Evolutionary conservation across 352 stramenopile genomes (phyloP).

Genomic region (Globisporangium viniferum): DNA sequence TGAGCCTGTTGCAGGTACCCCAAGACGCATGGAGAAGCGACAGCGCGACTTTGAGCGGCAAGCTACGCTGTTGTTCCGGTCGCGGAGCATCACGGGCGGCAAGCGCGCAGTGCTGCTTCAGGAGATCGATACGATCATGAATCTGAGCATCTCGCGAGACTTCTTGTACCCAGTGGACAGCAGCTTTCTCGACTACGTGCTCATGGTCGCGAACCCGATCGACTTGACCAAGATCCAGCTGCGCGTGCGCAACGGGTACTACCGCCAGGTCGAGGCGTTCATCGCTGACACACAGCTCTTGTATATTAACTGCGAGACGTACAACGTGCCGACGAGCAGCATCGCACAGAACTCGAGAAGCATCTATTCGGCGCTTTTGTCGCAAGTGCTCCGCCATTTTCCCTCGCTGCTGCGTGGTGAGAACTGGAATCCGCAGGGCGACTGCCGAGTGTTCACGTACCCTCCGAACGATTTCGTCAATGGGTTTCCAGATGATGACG

Average conservation of each 20-base stretch:
- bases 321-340: slow-evolving; percentile 75
- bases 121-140: slow-evolving; percentile 59
- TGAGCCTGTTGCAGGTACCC: slow-evolving; percentile 35
- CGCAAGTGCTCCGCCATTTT: slow-evolving; percentile 61
- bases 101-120: slow-evolving; percentile 51
- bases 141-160: slow-evolving; percentile 66
- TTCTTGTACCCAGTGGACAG: slow-evolving; percentile 81
- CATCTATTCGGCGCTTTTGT: slow-evolving; percentile 55
- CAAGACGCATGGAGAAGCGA: slow-evolving; percentile 41
- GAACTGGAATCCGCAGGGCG: slow-evolving; percentile 21
- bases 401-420: slow-evolving; percentile 37
- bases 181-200: slow-evolving; percentile 75
- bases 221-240: slow-evolving; percentile 79
- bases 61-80: slow-evolving; percentile 44
- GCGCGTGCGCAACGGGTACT: slow-evolving; percentile 65
- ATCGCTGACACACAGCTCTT: slow-evolving; percentile 74
- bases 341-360: slow-evolving; percentile 84
- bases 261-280: slow-evolving; percentile 83
- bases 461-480: slow-evolving; percentile 55
- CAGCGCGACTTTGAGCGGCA: slow-evolving; percentile 31
- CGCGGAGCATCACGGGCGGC: slow-evolving; percentile 39
- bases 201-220: slow-evolving; percentile 81
- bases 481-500: slow-evolving; percentile 24
- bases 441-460: slow-evolving; percentile 32
- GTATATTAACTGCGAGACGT: slow-evolving; percentile 77